Conservation (phyloP, 129 eudicot species). For the Centrapalus pauciflorus region DNA sequence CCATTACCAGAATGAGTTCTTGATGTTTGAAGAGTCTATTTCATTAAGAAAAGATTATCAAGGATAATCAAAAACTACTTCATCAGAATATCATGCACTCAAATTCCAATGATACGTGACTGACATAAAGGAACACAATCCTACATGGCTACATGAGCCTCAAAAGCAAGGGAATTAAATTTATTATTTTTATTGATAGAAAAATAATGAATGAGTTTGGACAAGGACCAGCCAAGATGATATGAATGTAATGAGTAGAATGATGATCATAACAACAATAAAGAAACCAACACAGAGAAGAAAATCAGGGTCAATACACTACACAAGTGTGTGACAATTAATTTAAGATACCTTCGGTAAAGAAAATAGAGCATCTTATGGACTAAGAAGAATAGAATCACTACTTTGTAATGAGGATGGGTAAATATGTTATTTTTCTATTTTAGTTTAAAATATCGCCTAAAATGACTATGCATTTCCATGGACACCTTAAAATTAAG, state of each 20-base stretch:
- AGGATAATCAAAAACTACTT: background rate
- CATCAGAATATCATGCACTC: background rate
- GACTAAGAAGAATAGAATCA: too few species aligned
- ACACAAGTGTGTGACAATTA: background rate
- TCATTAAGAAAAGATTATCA: background rate
- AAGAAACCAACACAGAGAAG: too few species aligned
- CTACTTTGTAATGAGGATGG: background rate
- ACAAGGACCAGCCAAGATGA: background rate
- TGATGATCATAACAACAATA: background rate
- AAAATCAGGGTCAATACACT: too few species aligned
- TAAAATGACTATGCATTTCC: background rate
- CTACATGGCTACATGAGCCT: too few species aligned
- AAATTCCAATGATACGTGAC: background rate
- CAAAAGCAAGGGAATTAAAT: too few species aligned
- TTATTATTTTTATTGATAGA: too few species aligned
- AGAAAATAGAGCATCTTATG: background rate
- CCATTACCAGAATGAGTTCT: constrained; percentile 35
- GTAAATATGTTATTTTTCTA: background rate
- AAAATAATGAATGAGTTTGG: too few species aligned
- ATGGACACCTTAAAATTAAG: background rate
- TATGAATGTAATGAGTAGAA: background rate
- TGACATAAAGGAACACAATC: background rate
- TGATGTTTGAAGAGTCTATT: constrained; percentile 39
- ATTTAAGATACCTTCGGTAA: too few species aligned
- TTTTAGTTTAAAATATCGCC: background rate